phyloP scores from a whole-genome alignment of 2,329 filamentous ascomycete species.

The Diaporthe amygdali region DNA sequence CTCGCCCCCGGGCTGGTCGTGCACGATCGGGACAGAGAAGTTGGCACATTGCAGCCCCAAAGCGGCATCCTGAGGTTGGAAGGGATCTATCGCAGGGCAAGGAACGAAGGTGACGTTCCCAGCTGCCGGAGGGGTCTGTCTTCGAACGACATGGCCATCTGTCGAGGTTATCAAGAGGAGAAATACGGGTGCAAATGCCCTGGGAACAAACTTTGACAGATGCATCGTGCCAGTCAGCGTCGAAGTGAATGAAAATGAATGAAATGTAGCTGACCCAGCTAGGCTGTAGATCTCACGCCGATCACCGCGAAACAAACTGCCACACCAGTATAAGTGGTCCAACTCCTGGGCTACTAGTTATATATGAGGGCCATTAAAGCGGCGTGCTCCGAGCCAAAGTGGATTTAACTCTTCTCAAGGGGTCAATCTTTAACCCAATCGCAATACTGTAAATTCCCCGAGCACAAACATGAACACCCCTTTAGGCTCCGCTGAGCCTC shows the following conservation, averaged over 20 bases:
- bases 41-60: conserved; percentile 8
- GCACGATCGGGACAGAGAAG: not conserved
- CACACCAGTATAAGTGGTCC: no score
- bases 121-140: not conserved
- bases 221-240: not conserved
- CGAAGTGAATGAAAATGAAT: not conserved
- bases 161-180: not conserved
- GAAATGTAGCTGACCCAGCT: not conserved
- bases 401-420: not conserved
- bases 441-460: not conserved
- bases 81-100: conserved; percentile 5
- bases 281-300: conserved; percentile 1
- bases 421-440: not conserved
- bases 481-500: not conserved
- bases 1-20: conserved; percentile 12
- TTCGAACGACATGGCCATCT: not conserved
- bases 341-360: not conserved
- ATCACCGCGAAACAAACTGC: not conserved
- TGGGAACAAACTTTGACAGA: not conserved
- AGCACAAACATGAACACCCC: not conserved
- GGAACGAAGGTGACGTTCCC: not conserved
- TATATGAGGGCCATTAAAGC: not conserved
- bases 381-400: not conserved
- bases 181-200: not conserved
- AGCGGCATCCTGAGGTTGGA: not conserved